Conservation (phyloP, 495 filamentous ascomycete species). For the Echria macrotheca region DNA sequence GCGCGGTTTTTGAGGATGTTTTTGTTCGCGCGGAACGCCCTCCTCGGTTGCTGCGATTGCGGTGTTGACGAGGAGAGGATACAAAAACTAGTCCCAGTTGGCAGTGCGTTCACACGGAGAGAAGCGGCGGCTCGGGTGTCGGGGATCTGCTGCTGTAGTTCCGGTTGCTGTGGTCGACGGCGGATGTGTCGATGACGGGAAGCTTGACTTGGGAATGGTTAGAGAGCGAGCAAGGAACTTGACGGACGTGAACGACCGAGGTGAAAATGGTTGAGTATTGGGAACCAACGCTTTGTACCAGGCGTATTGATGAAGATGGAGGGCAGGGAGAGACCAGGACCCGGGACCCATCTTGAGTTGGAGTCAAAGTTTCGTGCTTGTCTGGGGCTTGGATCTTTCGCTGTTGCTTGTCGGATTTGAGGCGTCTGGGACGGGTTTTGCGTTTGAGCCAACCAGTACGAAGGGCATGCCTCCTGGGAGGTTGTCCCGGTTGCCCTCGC, state of each 20-base stretch:
- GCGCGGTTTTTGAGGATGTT: slow-evolving; percentile 77
- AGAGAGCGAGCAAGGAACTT: slow-evolving; percentile 11
- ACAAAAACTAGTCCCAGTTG: slow-evolving; percentile 83
- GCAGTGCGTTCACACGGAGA: slow-evolving; percentile 67
- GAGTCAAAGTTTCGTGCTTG: slow-evolving; percentile 94
- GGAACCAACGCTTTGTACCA: slow-evolving; percentile 12
- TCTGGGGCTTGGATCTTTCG: slow-evolving; percentile 44
- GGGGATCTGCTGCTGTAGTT: slow-evolving; percentile 31
- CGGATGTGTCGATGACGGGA: slow-evolving; percentile 36
- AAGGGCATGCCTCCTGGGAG: slow-evolving; percentile 35
- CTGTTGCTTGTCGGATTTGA: slow-evolving; percentile 14
- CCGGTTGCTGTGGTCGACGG: slow-evolving; percentile 33
- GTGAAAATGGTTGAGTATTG: slow-evolving; percentile 13
- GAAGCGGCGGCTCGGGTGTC: slow-evolving; percentile 42
- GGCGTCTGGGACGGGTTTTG: slow-evolving; percentile 23
- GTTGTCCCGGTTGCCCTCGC: slow-evolving; percentile 41
- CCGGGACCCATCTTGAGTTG: slow-evolving; percentile 91
- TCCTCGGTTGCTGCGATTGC: slow-evolving; percentile 34
- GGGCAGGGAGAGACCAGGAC: slow-evolving; percentile 12
- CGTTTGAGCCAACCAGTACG: slow-evolving; percentile 17
- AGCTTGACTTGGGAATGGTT: slow-evolving; percentile 11
- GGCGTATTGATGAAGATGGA: slow-evolving; percentile 14
- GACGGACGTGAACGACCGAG: slow-evolving; percentile 10
- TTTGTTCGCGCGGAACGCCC: slow-evolving; percentile 70
- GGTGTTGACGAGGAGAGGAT: slow-evolving; percentile 57